Evolutionary conservation across 75 land plant genomes (phyloP).

Genomic region (Pinus albicaulis): DNA sequence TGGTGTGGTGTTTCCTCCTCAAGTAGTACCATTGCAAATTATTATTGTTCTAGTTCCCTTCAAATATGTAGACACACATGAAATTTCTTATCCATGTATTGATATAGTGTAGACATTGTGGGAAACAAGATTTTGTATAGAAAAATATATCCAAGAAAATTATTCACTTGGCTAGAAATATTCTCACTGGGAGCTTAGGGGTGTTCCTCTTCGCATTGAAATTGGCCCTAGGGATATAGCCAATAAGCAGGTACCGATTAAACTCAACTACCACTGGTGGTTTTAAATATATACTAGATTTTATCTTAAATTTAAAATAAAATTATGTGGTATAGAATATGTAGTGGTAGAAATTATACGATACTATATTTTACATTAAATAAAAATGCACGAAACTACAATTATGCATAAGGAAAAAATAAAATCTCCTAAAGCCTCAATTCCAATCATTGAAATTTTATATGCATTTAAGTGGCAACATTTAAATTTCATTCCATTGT

Average conservation of each 20-base stretch:
- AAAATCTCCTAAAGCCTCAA: no score
- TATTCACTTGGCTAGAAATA: constrained; percentile 99
- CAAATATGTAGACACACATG: constrained; percentile 73
- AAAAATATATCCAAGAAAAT: constrained; percentile 78
- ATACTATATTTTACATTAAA: no score
- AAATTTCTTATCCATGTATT: constrained; percentile 64
- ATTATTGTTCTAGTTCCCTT: constrained; percentile 88
- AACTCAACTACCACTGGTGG: no score
- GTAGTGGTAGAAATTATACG: no score
- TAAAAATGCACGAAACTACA: no score
- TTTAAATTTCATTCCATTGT: no score
- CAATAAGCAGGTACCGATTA: constrained; percentile 74
- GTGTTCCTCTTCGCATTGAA: constrained; percentile 95
- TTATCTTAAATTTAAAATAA: no score
- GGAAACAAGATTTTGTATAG: constrained; percentile 69
- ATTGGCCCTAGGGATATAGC: constrained; percentile 95
- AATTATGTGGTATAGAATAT: no score
- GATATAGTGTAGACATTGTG: constrained; percentile 49
- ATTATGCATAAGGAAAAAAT: no score
- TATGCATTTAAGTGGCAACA: no score
- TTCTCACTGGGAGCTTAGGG: constrained; percentile 97
- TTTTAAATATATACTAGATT: no score
- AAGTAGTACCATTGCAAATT: constrained; percentile 85
- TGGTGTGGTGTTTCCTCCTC: constrained; percentile 93
- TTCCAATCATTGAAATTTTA: no score